Evolutionary conservation across 2,329 filamentous ascomycete species (phyloP).

Genomic region (Ceratocystis papillata): DNA sequence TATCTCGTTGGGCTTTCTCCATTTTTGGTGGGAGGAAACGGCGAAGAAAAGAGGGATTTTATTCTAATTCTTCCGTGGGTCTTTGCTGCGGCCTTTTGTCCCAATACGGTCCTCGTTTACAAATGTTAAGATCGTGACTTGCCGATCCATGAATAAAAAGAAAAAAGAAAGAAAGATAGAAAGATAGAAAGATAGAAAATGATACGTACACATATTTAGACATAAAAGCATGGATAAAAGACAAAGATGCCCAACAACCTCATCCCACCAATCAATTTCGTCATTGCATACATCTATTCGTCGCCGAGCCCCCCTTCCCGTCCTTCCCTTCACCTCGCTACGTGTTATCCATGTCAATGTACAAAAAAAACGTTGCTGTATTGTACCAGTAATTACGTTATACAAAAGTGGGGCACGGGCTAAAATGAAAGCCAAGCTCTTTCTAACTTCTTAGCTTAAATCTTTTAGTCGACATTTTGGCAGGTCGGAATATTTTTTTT

Average conservation of each 20-base stretch:
- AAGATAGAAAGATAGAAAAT: neutral
- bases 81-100: neutral
- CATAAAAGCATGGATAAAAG: too few relatives aligned
- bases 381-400: neutral
- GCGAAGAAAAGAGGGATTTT: neutral
- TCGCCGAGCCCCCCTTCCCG: neutral
- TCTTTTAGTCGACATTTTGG: neutral
- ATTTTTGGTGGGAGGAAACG: too few relatives aligned
- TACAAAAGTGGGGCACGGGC: constrained; percentile 1
- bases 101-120: neutral
- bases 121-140: neutral
- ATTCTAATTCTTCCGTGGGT: neutral
- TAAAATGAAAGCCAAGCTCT: neutral
- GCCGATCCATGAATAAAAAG: neutral
- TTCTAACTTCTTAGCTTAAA: constrained; percentile 8
- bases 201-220: too few relatives aligned
- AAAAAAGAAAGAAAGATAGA: neutral
- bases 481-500: constrained; percentile 1
- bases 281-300: too few relatives aligned
- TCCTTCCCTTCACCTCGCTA: neutral
- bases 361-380: neutral
- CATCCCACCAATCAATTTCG: too few relatives aligned
- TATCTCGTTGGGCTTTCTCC: neutral
- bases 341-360: neutral
- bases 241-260: too few relatives aligned